Evolutionary conservation across 768 basidiomycete species (phyloP).

Genomic region (Lentinula lateritia): DNA sequence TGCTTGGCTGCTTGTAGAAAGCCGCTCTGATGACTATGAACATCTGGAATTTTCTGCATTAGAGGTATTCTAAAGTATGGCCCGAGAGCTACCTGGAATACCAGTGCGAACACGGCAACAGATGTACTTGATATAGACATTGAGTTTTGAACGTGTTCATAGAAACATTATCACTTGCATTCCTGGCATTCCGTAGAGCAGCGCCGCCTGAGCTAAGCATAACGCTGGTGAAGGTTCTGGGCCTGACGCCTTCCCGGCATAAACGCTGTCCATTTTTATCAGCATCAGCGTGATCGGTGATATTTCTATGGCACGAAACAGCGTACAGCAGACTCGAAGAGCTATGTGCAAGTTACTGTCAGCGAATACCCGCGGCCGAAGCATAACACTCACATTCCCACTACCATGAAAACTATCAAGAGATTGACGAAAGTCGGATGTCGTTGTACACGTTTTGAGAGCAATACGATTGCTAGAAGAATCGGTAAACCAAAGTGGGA

Average conservation of each 20-base stretch:
- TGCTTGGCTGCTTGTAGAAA: constrained; percentile 20
- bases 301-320: neutral
- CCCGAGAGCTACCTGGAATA: constrained; percentile 29
- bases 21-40: constrained; percentile 35
- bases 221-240: constrained; percentile 38
- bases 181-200: constrained; percentile 43
- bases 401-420: constrained; percentile 38
- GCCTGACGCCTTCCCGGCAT: constrained; percentile 34
- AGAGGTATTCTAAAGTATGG: neutral
- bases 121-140: constrained; percentile 26
- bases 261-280: constrained; percentile 24
- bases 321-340: constrained; percentile 36
- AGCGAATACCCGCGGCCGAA: neutral
- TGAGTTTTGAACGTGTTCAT: neutral
- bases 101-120: constrained; percentile 33
- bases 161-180: constrained; percentile 26
- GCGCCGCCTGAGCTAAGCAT: constrained; percentile 41
- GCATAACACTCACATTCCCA: constrained; percentile 32
- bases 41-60: constrained; percentile 26
- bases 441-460: constrained; percentile 36
- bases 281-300: constrained; percentile 3
- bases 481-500: constrained; percentile 45
- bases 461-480: constrained; percentile 31
- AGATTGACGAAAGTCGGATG: constrained; percentile 44
- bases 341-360: constrained; percentile 15